A percentile compares a stretch with the other conserved stretches of the same genome.
Conservation (phyloP, 2,329 filamentous ascomycete species). For the Pseudopyrenochaeta lycopersici region DNA sequence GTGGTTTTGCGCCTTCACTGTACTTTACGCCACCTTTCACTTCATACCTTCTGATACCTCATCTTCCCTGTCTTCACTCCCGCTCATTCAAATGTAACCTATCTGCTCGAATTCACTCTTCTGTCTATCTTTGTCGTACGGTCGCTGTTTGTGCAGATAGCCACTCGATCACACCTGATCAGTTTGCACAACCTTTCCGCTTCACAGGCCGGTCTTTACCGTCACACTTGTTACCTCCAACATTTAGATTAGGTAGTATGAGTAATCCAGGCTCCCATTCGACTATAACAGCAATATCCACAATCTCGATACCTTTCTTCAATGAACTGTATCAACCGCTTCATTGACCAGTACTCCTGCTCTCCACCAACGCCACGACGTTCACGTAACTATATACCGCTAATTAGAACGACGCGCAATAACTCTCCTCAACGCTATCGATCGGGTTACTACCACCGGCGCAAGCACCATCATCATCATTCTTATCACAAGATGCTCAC, state of each 20-base stretch:
- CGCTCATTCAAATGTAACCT: not conserved
- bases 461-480: slow-evolving; percentile 8
- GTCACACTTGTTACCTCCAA: slow-evolving; percentile 10
- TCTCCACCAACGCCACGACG: not conserved
- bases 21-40: slow-evolving; percentile 3
- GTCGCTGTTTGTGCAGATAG: not conserved
- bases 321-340: slow-evolving; percentile 20
- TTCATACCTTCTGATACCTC: slow-evolving; percentile 4
- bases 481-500: slow-evolving; percentile 14
- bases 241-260: slow-evolving; percentile 4
- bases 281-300: not conserved
- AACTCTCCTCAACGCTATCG: not conserved
- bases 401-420: not conserved
- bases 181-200: slow-evolving; percentile 6
- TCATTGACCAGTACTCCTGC: slow-evolving; percentile 8
- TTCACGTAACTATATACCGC: not conserved
- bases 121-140: not conserved
- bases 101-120: not conserved
- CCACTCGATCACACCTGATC: not conserved
- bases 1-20: slow-evolving; percentile 2
- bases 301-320: not conserved
- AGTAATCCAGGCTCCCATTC: not conserved
- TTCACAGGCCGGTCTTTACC: not conserved
- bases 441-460: slow-evolving; percentile 5
- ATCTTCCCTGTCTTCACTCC: not conserved